Conservation (phyloP, 2,329 filamentous ascomycete genomes). For the Venturia oleaginea region DNA sequence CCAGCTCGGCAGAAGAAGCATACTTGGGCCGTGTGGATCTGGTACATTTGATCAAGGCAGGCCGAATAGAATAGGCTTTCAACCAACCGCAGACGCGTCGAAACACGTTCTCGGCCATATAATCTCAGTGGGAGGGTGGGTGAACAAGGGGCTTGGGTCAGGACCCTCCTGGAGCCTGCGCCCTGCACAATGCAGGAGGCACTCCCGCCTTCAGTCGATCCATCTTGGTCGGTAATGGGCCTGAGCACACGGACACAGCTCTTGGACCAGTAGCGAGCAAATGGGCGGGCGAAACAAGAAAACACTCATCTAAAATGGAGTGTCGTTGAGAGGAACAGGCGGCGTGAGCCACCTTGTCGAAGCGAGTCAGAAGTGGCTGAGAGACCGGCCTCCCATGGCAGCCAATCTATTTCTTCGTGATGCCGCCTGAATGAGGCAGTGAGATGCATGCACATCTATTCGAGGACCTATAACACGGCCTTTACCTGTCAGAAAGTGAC, state of each 20-base stretch:
- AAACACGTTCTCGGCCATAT: not conserved
- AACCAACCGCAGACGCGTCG: not conserved
- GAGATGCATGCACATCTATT: not conserved
- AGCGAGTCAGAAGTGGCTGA: not conserved
- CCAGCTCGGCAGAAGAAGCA: not conserved
- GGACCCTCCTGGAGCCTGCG: not conserved
- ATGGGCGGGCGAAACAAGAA: not conserved
- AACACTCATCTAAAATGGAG: not conserved
- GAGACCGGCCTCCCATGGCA: not conserved
- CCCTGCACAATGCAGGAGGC: not conserved
- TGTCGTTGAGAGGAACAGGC: not conserved
- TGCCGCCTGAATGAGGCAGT: not conserved
- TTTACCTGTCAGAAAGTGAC: not conserved
- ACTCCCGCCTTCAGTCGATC: not conserved
- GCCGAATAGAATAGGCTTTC: not conserved
- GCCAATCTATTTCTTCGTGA: not conserved
- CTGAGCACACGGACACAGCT: not conserved
- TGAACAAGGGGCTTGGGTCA: slow-evolving; percentile 4
- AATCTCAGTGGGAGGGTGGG: not conserved
- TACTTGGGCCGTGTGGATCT: not conserved
- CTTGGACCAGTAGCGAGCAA: not conserved
- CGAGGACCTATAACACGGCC: not conserved
- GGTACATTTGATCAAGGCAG: not conserved
- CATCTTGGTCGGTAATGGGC: not conserved
- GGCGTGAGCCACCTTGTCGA: not conserved